Percentiles rank a stretch among this genome's conserved stretches.
phyloP scores from a whole-genome alignment of 306 rosid species.

The Nissolia schottii region DNA sequence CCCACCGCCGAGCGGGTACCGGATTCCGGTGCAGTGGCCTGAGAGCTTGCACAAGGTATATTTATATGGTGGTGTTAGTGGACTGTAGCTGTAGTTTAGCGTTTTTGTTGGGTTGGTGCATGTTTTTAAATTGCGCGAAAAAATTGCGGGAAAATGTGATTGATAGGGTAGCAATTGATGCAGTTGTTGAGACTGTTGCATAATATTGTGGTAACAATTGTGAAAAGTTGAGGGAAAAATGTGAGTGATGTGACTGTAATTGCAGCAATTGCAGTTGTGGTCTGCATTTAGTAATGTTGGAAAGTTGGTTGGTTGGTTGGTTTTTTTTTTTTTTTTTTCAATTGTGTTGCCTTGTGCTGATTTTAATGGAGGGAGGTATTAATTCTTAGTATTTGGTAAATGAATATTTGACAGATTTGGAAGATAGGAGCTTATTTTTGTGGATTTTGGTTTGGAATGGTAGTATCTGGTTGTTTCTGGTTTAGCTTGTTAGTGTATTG shows the following conservation, averaged over 20 bases:
- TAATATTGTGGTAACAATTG: no score
- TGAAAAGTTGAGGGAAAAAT: not conserved
- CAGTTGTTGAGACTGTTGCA: no score
- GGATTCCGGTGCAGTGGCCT: conserved; percentile 87
- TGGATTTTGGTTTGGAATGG: not conserved
- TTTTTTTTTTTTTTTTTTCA: not conserved
- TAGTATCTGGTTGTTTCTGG: not conserved
- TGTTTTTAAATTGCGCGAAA: not conserved
- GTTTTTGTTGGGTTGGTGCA: not conserved
- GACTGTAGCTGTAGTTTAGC: not conserved
- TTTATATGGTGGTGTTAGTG: not conserved
- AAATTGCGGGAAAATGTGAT: not conserved
- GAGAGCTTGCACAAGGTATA: conserved; percentile 89
- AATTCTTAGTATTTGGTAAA: not conserved
- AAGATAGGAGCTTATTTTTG: not conserved
- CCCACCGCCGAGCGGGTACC: conserved; percentile 75
- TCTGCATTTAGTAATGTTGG: no score
- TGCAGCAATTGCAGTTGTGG: no score
- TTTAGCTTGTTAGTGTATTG: not conserved
- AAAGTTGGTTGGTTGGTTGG: not conserved
- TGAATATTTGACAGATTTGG: not conserved
- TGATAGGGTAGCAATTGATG: not conserved
- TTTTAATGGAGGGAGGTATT: not conserved
- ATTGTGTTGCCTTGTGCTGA: not conserved
- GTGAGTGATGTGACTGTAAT: not conserved